phyloP scores from a whole-genome alignment of 176 grass and related monocot genomes.

The Cenchrus americanus region DNA sequence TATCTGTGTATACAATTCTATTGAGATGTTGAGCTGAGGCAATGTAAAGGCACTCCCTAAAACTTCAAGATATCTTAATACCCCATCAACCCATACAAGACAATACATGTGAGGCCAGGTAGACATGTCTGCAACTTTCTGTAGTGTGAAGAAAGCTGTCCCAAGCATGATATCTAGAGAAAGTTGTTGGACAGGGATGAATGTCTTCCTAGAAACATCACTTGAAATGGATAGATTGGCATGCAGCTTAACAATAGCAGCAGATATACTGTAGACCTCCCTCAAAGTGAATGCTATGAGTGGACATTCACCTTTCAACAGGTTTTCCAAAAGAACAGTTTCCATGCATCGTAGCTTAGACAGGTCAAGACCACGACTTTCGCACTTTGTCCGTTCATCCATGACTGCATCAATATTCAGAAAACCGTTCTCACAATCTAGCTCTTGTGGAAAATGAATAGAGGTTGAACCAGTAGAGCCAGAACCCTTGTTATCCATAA shows the following conservation, averaged over 20 bases:
- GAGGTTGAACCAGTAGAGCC: slow-evolving; percentile 35
- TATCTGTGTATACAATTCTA: slow-evolving; percentile 64
- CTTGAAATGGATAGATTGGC: slow-evolving; percentile 48
- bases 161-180: slow-evolving; percentile 54
- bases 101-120: slow-evolving; percentile 58
- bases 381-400: slow-evolving; percentile 48
- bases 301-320: slow-evolving; percentile 64
- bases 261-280: slow-evolving; percentile 77
- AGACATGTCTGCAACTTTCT: slow-evolving; percentile 74
- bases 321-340: slow-evolving; percentile 53
- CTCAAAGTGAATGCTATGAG: slow-evolving; percentile 62
- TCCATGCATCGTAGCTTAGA: slow-evolving; percentile 51
- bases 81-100: slow-evolving; percentile 83
- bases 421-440: slow-evolving; percentile 56
- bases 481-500: slow-evolving; percentile 54
- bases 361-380: slow-evolving; percentile 49
- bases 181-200: slow-evolving; percentile 40
- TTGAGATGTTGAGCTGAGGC: slow-evolving; percentile 61
- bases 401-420: slow-evolving; percentile 61
- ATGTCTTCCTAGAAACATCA: slow-evolving; percentile 37
- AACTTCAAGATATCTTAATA: slow-evolving; percentile 83
- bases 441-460: slow-evolving; percentile 40
- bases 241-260: slow-evolving; percentile 75
- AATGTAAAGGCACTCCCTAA: slow-evolving; percentile 62
- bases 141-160: slow-evolving; percentile 65